Evolutionary conservation across 2,329 filamentous ascomycete genomes (phyloP), one percentile per base, ranked within the genome.

Genomic region (Chrysoporthe austroafricana): DNA sequence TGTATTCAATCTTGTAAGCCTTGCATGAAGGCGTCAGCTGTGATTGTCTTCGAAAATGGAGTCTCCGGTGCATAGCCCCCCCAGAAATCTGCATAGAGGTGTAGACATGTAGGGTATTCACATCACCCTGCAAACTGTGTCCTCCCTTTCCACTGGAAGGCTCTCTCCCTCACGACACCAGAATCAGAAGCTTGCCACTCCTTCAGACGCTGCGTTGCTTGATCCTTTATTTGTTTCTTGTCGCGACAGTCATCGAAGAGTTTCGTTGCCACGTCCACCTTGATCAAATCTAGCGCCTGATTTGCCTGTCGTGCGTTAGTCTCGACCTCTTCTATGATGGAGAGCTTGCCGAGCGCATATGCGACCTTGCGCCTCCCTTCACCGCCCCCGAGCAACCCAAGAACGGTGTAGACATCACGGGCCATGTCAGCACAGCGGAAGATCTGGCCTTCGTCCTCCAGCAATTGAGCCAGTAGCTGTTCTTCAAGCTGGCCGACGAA

Each of bases 351-450:
- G 21, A 67, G n/a, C 43, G 34, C 36, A 8, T 54, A 18, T 18
- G 62, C 56, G 26, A 67, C 46, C 16, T n/a, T 64, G 52, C 34
- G 44, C 4, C 62, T 48, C 26, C 43, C 26, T 4, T 61, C 48
- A 6, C 61, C 39, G 3, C 5, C 59, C 46, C 8, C 13, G 14
- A 61, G 0, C 5, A 61, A 4, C 1, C 13, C 44, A 3, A 56
- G 11, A 1, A 60, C 14, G 18, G 32, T 36, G 11, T 26, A 54
- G 36, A 59, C 32, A 21, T 54, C 36, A 26, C n/a, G 18, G 34
- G 48, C 46, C 39, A 67, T 48, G 14, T 64, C 54, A 26, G 14
- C 26, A 42, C 66, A 67, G 39, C 46, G 44, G 26, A 67, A 46
- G 8, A 39, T 42, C 21, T 26, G 50, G 4, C 16, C 26, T 9